Evolutionary conservation across 257 asterid genomes (phyloP), one percentile per base, ranked within the genome.

Genomic region (Salvia hispanica): DNA sequence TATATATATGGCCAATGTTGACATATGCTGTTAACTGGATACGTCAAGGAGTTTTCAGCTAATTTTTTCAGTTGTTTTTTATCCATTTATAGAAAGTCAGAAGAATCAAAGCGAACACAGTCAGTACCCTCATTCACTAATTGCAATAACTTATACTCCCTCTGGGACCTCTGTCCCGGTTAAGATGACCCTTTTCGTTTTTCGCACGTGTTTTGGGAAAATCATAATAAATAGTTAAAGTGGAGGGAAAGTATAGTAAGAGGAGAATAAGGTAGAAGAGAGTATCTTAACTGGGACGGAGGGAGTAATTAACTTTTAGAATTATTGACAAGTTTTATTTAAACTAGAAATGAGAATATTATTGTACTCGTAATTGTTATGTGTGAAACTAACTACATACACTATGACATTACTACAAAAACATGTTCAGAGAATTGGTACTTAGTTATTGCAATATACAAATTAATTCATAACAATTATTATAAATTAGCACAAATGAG

Each of bases 401-500:
- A 57, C 7, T 57, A 13, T 13, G 11, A 57, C 43, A 10, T 12
- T 21, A 21, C 25, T 21, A 21, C 25, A 21, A 21, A 21, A 54
- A 34, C 6, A 31, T 10, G 33, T 5, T 28, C 6, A 57, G 36
- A n/a, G 44, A 34, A 7, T 13, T 8, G n/a, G 33, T 16, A 11
- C 34, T 4, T 18, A 52, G 25, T 21, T 16, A 7, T 52, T 18
- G 28, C 34, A 52, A 52, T 16, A 9, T 18, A 18, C 34, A 52
- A 52, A 52, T 18, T 18, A 52, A 18, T 52, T 57, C 63, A 57
- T 13, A 40, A 57, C 9, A 57, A 34, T 54, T 34, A 57, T 34
- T 34, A 36, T 7, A 6, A 57, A 3, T 65, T 39, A 33, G 59
- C 59, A 50, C 48, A 58, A 28, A 33, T 52, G 16, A 58, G 15